These are phyloP conservation scores for Candida tetrigidarum DNA, from an alignment of 1,139 yeast genomes.

Conservation along the genomic window DNA sequence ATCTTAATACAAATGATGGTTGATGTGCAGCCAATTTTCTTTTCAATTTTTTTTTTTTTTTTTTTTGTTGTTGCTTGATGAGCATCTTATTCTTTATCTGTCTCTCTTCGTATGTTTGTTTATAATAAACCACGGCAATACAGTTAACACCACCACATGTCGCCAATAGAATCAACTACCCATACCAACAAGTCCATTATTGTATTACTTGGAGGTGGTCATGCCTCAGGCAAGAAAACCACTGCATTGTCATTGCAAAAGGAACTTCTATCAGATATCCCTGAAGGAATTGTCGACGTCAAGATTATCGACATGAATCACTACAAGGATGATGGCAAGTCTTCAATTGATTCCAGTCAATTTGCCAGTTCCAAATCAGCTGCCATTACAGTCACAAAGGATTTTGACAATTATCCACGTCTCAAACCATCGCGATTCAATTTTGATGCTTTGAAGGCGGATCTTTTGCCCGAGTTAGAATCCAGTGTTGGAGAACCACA, in stretches of 20 bases:
- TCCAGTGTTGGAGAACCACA: conserved; percentile 18
- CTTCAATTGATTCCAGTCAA: conserved; percentile 19
- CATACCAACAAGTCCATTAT: conserved; percentile 30
- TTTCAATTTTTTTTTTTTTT: conserved; percentile 3
- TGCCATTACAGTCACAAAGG: conserved; percentile 36
- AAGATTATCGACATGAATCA: conserved; percentile 45
- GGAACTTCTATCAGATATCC: conserved; percentile 27
- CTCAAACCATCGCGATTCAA: conserved; percentile 47
- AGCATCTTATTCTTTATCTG: background rate
- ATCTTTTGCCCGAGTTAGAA: conserved; percentile 16
- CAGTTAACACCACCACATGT: background rate
- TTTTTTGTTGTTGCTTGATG: conserved; percentile 3
- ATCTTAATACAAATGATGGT: no score
- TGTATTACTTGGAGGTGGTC: conserved; percentile 75
- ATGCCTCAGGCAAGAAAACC: conserved; percentile 66
- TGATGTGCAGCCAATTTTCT: no score
- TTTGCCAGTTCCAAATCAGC: conserved; percentile 28
- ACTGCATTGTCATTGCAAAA: conserved; percentile 34
- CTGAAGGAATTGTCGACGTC: conserved; percentile 28
- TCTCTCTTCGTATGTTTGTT: no score
- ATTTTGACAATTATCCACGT: conserved; percentile 22
- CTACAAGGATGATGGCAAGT: conserved; percentile 24
- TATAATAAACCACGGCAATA: background rate
- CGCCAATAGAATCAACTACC: conserved; percentile 8
- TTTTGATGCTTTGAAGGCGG: conserved; percentile 28